Base-by-base conservation (phyloP, 2,329 filamentous ascomycete species). In the Fusarium proliferatum region DNA sequence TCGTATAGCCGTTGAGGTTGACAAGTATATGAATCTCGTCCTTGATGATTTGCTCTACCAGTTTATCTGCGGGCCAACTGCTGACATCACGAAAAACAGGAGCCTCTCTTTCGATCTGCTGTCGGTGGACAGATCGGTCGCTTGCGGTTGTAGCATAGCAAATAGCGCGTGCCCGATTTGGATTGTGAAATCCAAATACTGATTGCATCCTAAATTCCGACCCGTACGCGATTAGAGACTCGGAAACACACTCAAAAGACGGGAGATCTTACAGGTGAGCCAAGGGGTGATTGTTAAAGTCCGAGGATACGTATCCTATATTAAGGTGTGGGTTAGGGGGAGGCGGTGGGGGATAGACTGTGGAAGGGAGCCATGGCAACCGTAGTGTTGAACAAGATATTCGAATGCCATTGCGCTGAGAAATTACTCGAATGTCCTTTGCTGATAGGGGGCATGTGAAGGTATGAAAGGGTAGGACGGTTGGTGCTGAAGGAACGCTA, bases 241-340 rank as follows among this genome's bases (percentile, higher is more conserved):
- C 42, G 26, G 9, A 6, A 52, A 34, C n/a, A 9, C 16, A 17
- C 17, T 13, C 26, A 41, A n/a, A 15, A 51, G 21, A 36, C 21
- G 19, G 45, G 33, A 28, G 28, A 34, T 78, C 88, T 84, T 84
- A 90, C 87, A 99, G 82, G 84, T 99, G 96, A 30, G 96, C 96
- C 39, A 99, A 85, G 8, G 96, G 96, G 80, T 99, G 96, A 77
- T 99, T 99, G 80, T 99, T 99, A 84, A 99, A 99, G 82, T 99
- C 96, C 0, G 96, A 98, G 7, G 96, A 98, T 42, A 99, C 91
- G 81, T 99, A 99, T 52, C 96, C 96, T 68, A 99, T 91, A 75
- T 94, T 96, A n/a, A 99, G 87, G 73, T 92, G 90, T 2, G 95
- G 95, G 48, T 86, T 88, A 3, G 96, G 96, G 3, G 96, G 95